Base-by-base conservation (phyloP, 495 filamentous ascomycete species). In the Penicillium tannophilum region DNA sequence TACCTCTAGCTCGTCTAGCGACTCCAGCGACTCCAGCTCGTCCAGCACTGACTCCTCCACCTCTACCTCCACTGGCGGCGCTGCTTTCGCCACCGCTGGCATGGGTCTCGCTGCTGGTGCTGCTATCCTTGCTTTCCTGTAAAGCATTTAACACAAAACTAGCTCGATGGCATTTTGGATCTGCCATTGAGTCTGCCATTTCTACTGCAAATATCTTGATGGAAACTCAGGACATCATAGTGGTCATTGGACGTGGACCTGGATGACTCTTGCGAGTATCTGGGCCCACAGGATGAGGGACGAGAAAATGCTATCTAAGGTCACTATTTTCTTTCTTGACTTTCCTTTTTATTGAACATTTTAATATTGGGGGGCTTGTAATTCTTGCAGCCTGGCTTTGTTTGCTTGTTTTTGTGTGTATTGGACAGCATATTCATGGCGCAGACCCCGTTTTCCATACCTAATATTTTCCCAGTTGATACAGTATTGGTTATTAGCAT, bases 41-140 rank as follows among this genome's bases (percentile, higher is more conserved):
- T 70, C 65, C 52, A 63, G 60, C 41, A 39, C 58, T 30, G 44
- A 52, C 10, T 59, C 71, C 4, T 71, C 75, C 56, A 60, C 61
- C 3, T 48, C 62, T 60, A 71, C 72, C 36, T 63, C 67, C 10
- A 64, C 63, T 56, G 74, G 68, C 42, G 72, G 66, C 45, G 72
- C 72, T 17, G 58, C 71, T 26, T 60, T 75, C 35, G 70, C 69
- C 46, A 75, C 77, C 43, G 72, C 72, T 16, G 73, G 66, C 6
- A 64, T 76, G n/a, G 67, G 76, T 11, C 63, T 80, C 20, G 67
- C 78, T n/a, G 79, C 78, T 60, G 77, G 75, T 63, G 76, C 70
- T 60, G 66, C 79, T 50, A 69, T 81, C 43, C 76, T 74, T 67
- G 78, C 73, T 65, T 73, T 83, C 62, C 63, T 83, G 68, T 83